Base-by-base conservation (phyloP, 2,329 filamentous ascomycete species). In the Fusarium goolgardi region DNA sequence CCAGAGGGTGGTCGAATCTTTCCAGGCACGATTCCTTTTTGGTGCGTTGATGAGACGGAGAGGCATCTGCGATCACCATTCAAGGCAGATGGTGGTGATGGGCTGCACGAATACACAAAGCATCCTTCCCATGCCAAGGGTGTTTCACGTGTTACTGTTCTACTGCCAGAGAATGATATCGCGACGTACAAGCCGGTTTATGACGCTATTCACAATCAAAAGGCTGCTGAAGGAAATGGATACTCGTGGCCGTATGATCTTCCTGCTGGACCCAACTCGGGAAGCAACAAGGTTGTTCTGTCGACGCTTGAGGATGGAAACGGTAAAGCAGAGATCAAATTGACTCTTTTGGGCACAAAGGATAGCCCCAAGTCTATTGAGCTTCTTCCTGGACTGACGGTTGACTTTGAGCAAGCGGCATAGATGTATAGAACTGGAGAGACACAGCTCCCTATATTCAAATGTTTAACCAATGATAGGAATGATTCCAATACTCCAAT, bases 11-110 rank as follows among this genome's bases (percentile, higher is more conserved):
- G 58, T 4, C 65, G 68, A 2, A 66, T 80, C 2, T 76, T 78
- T 11, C 78, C 84, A 1, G 87, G 88, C 0, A 77, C 78, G 16
- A 72, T 88, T 13, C 90, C 89, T 0, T 91, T 91, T 69, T 91
- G 85, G 82, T 90, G 87, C 71, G 82, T 91, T 46, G 90, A 92
- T 73, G 77, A 86, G 15, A 91, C 89, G 3, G 78, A 82, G 4
- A 76, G 89, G 9, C 68, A 78, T n/a, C 73, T 86, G 3, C 78
- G 89, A 0, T 88, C 90, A 4, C 87, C 88, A 0, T 78, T 77
- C 2, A 69, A 74, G 27, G 63, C 76, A 4, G 69, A 74, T 20
- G 55, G 59, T 20, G 69, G 63, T 9, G 31, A 40, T 21, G 67
- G 65, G 8, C 23, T 59, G 1, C 55, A 70, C 1, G 58, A 63